Evolutionary conservation across 108 stramenopile genomes (phyloP), one percentile per base, ranked within the genome.

Genomic region (Aureococcus anophagefferens): DNA sequence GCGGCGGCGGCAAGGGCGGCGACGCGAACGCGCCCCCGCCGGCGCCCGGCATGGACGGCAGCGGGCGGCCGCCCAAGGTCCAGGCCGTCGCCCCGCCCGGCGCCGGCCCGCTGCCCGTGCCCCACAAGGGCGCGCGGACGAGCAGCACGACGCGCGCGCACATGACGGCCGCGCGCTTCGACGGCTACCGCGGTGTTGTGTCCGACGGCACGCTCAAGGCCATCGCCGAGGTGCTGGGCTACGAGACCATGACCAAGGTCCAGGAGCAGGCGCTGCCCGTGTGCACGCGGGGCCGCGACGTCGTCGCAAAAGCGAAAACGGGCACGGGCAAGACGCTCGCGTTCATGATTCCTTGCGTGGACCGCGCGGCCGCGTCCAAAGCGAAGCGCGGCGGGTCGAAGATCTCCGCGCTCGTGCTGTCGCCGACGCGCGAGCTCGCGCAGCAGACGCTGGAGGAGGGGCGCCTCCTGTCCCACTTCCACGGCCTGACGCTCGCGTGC

Each of bases 401-500:
- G 72, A 77, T 91, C 25, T 82, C 83, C 14, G 84, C 82, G 13
- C 80, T 96, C n/a, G 77, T 94, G 37, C 70, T 98, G 32, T 90
- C 90, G 17, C 97, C 97, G 13, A 95, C 97, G 30, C 79, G 95
- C 40, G 95, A 98, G 77, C 81, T 98, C 46, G 97, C 95, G 16
- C 77, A 78, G 46, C 97, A 98, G 81, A 96, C 95, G 65, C 75
- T 71, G 14, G 79, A 81, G 31, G 89, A 94, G 84, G 91, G 88
- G 36, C 77, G 84, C 67, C 76, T 82, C 30, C 65, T 90, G 35
- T 46, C 79, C 29, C 75, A 73, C 5, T 87, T 44, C 70, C 62
- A 44, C 35, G 35, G 31, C 66, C 67, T 79, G 79, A 84, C 64
- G 66, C 68, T 66, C 35, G 76, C 76, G 68, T 78, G 84, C 67